phyloP scores from a whole-genome alignment of 257 asterid genomes.

The Paulownia fortunei region DNA sequence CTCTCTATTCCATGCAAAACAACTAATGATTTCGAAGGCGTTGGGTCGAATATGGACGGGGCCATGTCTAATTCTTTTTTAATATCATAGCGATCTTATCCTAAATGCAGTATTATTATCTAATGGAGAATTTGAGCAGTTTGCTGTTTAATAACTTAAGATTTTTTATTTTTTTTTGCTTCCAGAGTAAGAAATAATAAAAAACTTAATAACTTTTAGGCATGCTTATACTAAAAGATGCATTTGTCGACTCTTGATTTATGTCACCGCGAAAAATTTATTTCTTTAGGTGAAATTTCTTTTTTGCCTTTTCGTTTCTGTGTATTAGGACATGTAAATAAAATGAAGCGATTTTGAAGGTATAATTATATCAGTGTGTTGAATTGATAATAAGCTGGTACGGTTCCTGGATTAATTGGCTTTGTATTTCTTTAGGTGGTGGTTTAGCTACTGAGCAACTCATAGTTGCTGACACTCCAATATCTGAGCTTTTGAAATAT shows the following conservation, averaged over 20 bases:
- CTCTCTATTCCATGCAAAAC: neutral
- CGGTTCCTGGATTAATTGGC: slow-evolving; percentile 18
- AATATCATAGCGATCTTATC: neutral
- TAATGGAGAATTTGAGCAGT: neutral
- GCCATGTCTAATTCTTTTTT: neutral
- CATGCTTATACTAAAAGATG: neutral
- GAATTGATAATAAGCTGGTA: neutral
- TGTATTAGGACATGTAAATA: no score
- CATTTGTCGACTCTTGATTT: no score
- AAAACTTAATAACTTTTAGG: neutral
- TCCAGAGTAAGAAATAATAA: neutral
- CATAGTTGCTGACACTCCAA: slow-evolving; percentile 73
- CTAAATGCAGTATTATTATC: neutral
- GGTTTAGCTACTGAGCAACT: slow-evolving; percentile 41
- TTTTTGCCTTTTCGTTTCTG: no score
- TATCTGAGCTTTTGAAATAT: slow-evolving; percentile 48
- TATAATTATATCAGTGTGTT: neutral
- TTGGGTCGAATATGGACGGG: neutral
- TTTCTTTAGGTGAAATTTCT: no score
- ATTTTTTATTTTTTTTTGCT: neutral
- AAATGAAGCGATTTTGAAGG: neutral
- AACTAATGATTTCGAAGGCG: neutral
- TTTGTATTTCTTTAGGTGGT: slow-evolving; percentile 38
- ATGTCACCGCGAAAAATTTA: no score
- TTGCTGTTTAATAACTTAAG: neutral